Evolutionary conservation across 83 land plant species (phyloP).

Genomic region (Isoetes engelmannii): DNA sequence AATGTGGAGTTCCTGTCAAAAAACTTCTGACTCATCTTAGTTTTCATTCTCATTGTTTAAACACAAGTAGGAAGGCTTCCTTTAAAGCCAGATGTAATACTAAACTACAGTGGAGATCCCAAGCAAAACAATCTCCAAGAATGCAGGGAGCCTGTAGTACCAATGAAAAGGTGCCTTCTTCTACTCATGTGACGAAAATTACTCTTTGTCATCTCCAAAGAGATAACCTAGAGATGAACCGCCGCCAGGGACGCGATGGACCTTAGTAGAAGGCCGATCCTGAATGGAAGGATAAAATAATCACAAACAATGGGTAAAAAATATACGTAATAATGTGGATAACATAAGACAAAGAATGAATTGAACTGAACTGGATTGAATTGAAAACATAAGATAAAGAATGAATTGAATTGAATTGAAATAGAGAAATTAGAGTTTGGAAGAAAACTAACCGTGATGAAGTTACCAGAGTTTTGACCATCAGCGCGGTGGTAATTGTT

Average conservation of each 20-base stretch:
- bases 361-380: background rate
- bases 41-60: no score
- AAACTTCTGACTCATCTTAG: no score
- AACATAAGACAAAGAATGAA: background rate
- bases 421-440: background rate
- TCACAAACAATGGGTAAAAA: background rate
- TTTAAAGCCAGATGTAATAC: no score
- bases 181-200: background rate
- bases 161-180: no score
- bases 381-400: background rate
- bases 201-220: conserved; percentile 2
- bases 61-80: no score
- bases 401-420: background rate
- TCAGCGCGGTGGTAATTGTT: conserved; percentile 17
- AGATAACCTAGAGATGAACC: conserved; percentile 16
- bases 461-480: conserved; percentile 15
- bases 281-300: background rate
- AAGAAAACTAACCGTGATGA: conserved; percentile 8
- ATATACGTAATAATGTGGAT: background rate
- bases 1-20: no score
- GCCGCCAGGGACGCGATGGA: conserved; percentile 11
- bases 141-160: no score
- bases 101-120: no score
- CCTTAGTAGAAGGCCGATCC: conserved; percentile 16
- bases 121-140: no score